A percentile compares a stretch with the other conserved stretches of the same genome.
Conservation (phyloP, 805 yeast species). For the Nakazawaea molendinolei region DNA sequence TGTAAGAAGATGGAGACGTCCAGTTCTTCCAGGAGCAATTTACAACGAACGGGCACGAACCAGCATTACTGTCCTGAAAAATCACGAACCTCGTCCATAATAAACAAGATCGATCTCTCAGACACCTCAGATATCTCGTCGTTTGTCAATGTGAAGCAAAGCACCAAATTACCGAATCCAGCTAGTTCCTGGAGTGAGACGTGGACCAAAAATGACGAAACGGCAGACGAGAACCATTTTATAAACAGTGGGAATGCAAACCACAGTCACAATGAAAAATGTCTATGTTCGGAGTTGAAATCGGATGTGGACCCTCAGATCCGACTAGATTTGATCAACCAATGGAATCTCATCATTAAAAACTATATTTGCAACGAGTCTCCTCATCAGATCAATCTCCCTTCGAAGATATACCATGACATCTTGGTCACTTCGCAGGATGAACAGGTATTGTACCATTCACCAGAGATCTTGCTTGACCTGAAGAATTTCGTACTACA, state of each 20-base stretch:
- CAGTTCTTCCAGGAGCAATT: neutral
- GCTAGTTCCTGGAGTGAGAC: too few species aligned
- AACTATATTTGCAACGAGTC: conserved; percentile 36
- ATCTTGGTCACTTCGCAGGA: conserved; percentile 21
- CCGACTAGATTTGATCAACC: conserved; percentile 1
- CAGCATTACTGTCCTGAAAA: neutral
- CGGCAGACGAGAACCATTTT: too few species aligned
- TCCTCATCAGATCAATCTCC: conserved; percentile 42
- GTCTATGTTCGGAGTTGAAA: neutral
- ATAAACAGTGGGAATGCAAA: too few species aligned
- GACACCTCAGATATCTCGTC: conserved; percentile 5
- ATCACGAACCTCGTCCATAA: too few species aligned
- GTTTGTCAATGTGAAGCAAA: conserved; percentile 9
- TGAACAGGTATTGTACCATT: conserved; percentile 23
- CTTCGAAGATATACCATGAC: conserved; percentile 28
- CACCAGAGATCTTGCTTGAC: conserved; percentile 23
- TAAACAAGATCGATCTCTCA: conserved; percentile 3
- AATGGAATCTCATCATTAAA: conserved; percentile 24
- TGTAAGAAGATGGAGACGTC: conserved; percentile 15
- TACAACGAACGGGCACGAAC: neutral
- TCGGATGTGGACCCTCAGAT: conserved; percentile 5
- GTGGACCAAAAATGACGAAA: too few species aligned
- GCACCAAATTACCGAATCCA: too few species aligned
- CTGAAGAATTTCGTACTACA: conserved; percentile 26
- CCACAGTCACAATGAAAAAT: too few species aligned